A percentile compares a stretch with the other conserved stretches of the same genome.
phyloP scores from a whole-genome alignment of 2,329 filamentous ascomycete genomes.

The Plectosphaerella sp. region DNA sequence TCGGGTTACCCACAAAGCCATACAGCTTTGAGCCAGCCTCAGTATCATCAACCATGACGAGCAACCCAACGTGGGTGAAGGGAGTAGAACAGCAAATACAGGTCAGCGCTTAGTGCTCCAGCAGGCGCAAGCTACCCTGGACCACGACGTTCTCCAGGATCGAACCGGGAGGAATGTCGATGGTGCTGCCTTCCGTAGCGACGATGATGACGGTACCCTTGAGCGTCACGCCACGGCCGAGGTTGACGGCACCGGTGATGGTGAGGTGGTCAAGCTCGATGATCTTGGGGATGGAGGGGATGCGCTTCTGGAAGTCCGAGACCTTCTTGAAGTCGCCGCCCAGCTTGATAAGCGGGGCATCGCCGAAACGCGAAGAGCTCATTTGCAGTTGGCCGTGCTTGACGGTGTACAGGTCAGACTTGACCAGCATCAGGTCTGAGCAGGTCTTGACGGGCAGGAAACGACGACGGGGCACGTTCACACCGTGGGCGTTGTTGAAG shows the following conservation, averaged over 20 bases:
- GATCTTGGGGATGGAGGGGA: constrained; percentile 84
- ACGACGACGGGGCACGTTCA: constrained; percentile 94
- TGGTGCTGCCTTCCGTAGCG: constrained; percentile 94
- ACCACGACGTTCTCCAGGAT: constrained; percentile 99
- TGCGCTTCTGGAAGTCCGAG: constrained; percentile 88
- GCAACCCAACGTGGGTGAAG: too few species aligned
- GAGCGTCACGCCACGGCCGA: constrained; percentile 89
- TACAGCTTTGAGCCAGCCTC: too few species aligned
- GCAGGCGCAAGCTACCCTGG: constrained; percentile 82
- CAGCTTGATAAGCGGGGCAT: constrained; percentile 97
- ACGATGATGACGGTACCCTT: constrained; percentile 99
- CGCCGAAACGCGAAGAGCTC: constrained; percentile 93
- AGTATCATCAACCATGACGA: too few species aligned
- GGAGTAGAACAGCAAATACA: background rate
- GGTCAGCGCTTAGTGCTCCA: constrained; percentile 54
- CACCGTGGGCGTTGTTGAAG: constrained; percentile 97
- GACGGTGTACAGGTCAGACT: constrained; percentile 97
- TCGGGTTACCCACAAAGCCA: background rate
- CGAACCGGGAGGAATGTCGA: constrained; percentile 93
- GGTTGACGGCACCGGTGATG: constrained; percentile 95
- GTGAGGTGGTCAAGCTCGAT: constrained; percentile 92
- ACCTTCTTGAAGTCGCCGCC: constrained; percentile 99
- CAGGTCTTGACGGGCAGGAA: constrained; percentile 99
- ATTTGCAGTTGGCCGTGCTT: constrained; percentile 98
- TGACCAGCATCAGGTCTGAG: constrained; percentile 98